These are phyloP conservation scores for Pleoardoris graminearum DNA, from an alignment of 2,329 filamentous ascomycete species.

Conservation along the genomic window DNA sequence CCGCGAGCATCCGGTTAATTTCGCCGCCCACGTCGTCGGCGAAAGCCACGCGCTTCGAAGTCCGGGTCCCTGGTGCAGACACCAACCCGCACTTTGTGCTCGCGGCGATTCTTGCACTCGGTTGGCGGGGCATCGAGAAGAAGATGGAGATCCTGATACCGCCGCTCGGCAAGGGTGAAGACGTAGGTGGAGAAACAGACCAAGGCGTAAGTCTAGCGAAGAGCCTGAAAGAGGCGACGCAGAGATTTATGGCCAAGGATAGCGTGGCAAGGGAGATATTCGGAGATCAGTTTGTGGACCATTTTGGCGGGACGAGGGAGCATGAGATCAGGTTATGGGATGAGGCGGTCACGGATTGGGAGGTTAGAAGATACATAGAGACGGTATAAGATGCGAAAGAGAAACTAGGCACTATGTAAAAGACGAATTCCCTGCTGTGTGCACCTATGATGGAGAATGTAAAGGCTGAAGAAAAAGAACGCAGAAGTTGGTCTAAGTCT, in stretches of 20 bases:
- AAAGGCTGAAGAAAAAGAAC: too few species aligned
- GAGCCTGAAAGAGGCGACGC: slow-evolving; percentile 81
- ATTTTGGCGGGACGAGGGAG: slow-evolving; percentile 88
- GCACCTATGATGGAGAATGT: too few species aligned
- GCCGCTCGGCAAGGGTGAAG: slow-evolving; percentile 81
- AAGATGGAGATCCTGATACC: slow-evolving; percentile 81
- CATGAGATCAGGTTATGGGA: slow-evolving; percentile 92
- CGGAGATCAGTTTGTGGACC: slow-evolving; percentile 93
- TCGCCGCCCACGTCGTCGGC: slow-evolving; percentile 82
- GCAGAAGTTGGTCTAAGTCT: too few species aligned
- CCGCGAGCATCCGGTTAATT: slow-evolving; percentile 87
- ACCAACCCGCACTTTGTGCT: slow-evolving; percentile 87
- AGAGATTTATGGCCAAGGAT: slow-evolving; percentile 72
- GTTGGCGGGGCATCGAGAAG: slow-evolving; percentile 90
- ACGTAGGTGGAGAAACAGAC: slow-evolving; percentile 73
- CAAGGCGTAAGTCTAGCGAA: slow-evolving; percentile 79
- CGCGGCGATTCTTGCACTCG: slow-evolving; percentile 81
- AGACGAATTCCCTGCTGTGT: too few species aligned
- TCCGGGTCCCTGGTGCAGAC: slow-evolving; percentile 92
- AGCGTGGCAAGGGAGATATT: slow-evolving; percentile 94
- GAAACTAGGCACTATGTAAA: too few species aligned
- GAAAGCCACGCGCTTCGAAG: slow-evolving; percentile 87
- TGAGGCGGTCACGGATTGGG: slow-evolving; percentile 97
- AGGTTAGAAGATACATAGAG: slow-evolving; percentile 53
- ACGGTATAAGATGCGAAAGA: slow-evolving; percentile 33